These are phyloP conservation scores for Pleurotus salmoneostramineus DNA, from an alignment of 768 basidiomycete genomes.

Conservation along the genomic window DNA sequence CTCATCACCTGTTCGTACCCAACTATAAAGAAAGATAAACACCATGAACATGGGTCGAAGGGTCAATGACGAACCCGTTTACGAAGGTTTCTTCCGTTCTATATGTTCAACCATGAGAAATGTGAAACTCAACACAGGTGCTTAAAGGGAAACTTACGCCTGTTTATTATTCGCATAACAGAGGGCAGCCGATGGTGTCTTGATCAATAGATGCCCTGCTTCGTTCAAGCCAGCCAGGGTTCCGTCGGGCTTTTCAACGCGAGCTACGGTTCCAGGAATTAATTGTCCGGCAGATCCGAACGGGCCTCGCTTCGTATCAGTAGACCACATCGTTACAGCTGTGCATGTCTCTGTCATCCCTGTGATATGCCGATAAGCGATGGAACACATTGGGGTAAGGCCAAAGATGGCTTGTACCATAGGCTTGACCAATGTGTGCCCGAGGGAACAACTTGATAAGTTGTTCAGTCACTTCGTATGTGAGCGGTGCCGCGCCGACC, in stretches of 20 bases:
- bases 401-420: conserved; percentile 31
- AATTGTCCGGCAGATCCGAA: conserved; percentile 57
- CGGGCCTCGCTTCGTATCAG: conserved; percentile 41
- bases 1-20: conserved; percentile 47
- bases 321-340: conserved; percentile 44
- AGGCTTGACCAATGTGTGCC: conserved; percentile 55
- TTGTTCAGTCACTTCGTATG: conserved; percentile 46
- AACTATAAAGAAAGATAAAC: conserved; percentile 15
- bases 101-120: not conserved
- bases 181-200: conserved; percentile 49
- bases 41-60: not conserved
- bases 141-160: conserved; percentile 43
- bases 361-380: conserved; percentile 15
- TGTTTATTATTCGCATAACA: conserved; percentile 55
- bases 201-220: conserved; percentile 56
- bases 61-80: conserved; percentile 43
- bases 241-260: conserved; percentile 57
- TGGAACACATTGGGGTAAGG: no score
- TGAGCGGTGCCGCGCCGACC: conserved; percentile 57
- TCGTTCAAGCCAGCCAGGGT: conserved; percentile 51
- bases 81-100: conserved; percentile 70
- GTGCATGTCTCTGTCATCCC: conserved; percentile 69
- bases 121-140: not conserved
- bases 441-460: conserved; percentile 47
- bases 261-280: conserved; percentile 51